These are phyloP conservation scores for Mitragyna speciosa DNA, from an alignment of 257 asterid species.

Conservation along the genomic window DNA sequence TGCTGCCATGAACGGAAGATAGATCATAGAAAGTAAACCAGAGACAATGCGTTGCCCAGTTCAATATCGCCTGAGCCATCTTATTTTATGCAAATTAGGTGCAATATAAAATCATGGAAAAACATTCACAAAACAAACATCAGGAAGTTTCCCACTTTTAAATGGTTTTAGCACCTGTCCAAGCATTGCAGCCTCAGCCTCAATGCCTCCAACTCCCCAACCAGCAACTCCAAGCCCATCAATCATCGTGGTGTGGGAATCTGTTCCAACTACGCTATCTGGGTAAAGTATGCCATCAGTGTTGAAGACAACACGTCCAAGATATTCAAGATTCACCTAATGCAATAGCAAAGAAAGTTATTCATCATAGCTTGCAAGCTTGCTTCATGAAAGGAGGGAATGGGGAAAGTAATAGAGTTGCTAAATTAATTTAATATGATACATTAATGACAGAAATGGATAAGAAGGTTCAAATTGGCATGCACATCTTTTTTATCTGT, in stretches of 20 bases:
- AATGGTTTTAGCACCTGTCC: conserved; percentile 61
- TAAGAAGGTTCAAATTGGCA: not conserved
- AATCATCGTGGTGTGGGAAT: conserved; percentile 97
- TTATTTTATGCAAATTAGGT: not conserved
- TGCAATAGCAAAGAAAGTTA: conserved; percentile 17
- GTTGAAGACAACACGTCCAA: conserved; percentile 91
- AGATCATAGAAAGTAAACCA: not conserved
- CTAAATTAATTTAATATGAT: not conserved
- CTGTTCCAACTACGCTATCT: conserved; percentile 96
- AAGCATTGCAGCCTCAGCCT: conserved; percentile 99
- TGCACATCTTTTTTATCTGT: not conserved
- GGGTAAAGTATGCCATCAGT: conserved; percentile 81
- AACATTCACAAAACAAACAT: not conserved
- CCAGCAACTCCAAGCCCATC: conserved; percentile 98
- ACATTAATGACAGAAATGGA: not conserved
- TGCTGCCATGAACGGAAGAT: not conserved
- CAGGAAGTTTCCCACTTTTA: not conserved
- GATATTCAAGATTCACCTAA: conserved; percentile 94
- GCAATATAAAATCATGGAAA: not conserved
- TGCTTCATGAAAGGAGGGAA: not conserved
- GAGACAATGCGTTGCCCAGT: not conserved
- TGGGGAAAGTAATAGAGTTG: not conserved
- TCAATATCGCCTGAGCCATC: not conserved
- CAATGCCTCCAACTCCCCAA: conserved; percentile 99
- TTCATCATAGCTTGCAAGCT: not conserved